phyloP scores from a whole-genome alignment of 305 asterid species.

The Andrographis paniculata region DNA sequence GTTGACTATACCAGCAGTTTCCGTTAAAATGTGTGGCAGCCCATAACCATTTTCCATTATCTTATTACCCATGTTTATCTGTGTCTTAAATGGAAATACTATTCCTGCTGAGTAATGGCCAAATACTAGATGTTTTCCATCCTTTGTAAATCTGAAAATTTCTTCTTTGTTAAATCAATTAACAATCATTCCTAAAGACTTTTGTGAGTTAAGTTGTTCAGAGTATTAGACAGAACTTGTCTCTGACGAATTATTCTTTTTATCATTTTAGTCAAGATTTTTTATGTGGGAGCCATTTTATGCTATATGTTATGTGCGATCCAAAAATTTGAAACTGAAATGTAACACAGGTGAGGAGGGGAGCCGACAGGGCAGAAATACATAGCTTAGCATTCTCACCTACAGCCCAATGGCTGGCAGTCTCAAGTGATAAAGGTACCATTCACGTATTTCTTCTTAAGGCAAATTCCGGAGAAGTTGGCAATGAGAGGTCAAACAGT shows the following conservation, averaged over 20 bases:
- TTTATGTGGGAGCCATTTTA: no score
- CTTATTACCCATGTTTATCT: background rate
- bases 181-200: background rate
- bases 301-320: background rate
- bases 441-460: conserved; percentile 87
- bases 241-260: no score
- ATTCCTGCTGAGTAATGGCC: background rate
- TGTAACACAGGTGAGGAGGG: conserved; percentile 72
- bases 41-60: background rate
- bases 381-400: conserved; percentile 82
- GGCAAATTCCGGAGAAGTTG: conserved; percentile 40
- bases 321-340: conserved; percentile 11
- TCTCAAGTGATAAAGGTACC: conserved; percentile 92
- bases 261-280: no score
- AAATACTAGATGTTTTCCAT: background rate
- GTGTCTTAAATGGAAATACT: background rate
- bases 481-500: conserved; percentile 37
- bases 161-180: background rate
- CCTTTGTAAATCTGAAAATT: background rate
- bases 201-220: background rate
- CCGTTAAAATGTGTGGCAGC: background rate
- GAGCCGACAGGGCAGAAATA: conserved; percentile 93
- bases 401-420: conserved; percentile 81
- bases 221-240: no score
- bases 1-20: background rate